Evolutionary conservation across 2,329 filamentous ascomycete genomes (phyloP), one percentile per base, ranked within the genome.

Genomic region (Magnaporthiopsis incrustans): DNA sequence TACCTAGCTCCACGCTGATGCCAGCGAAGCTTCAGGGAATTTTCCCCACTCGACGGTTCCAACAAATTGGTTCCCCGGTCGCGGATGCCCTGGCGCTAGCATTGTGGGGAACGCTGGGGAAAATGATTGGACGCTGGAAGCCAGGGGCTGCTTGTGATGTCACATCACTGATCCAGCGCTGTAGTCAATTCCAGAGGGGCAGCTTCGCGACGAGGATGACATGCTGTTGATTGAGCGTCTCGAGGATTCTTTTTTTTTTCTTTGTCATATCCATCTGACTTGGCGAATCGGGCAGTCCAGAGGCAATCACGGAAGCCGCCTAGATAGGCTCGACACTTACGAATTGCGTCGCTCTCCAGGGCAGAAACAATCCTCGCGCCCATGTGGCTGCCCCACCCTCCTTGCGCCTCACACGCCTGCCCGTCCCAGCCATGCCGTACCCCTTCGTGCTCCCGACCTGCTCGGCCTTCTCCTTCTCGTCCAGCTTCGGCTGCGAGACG

Each of bases 401-500:
- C 44, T n/a, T 3, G 6, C 44, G 18, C 38, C 38, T 35, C 33
- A 35, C 33, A 35, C 10, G 35, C 27, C 30, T 26, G 1, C 64
- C 67, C 66, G 1, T 44, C 26, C n/a, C 57, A 69, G 78, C 71
- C 57, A 98, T 98, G 95, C 93, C 94, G 38, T 98, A 91, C 73
- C 89, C 90, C 15, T 97, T 97, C 72, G 79, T 85, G 14, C 85
- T 98, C 38, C 93, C 95, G 2, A 98, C 94, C 0, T 97, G 94
- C 6, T 96, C 92, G 44, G 85, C 89, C 63, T 89, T 96, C 72
- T 88, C 90, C 63, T 94, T 97, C 73, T 89, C 90, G 27, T 82
- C 88, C 53, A 89, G 82, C 75, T 89, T 96, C 76, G 84, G 79
- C 70, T 94, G 90, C 71, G 85, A 88, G 68, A 92, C 91, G 3